Conservation (phyloP, 768 basidiomycete genomes). For the Boletus rubescentipes region DNA sequence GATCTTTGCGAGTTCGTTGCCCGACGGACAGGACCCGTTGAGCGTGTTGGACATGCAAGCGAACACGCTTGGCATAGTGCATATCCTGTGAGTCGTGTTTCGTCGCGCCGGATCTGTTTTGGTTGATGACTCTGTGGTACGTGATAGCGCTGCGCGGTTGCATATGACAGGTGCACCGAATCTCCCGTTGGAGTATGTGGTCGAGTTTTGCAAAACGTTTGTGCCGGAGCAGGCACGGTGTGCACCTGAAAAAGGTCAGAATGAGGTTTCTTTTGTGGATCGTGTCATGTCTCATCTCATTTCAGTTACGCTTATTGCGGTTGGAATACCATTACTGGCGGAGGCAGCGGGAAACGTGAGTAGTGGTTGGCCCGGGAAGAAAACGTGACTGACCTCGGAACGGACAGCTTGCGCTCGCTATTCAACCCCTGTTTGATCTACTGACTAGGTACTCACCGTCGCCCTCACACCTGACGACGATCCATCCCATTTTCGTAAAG, state of each 20-base stretch:
- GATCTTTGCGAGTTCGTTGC: constrained; percentile 51
- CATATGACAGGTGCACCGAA: constrained; percentile 35
- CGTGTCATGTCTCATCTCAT: constrained; percentile 2
- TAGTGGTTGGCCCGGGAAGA: background rate
- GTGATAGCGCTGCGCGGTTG: constrained; percentile 58
- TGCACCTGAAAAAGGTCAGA: constrained; percentile 67
- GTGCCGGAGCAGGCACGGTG: constrained; percentile 59
- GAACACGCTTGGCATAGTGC: constrained; percentile 66
- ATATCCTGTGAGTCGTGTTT: constrained; percentile 60
- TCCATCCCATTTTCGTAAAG: constrained; percentile 68
- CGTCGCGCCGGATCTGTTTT: background rate
- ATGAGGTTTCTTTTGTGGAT: background rate
- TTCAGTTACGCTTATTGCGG: constrained; percentile 66
- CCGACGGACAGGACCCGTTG: constrained; percentile 69
- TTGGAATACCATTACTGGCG: constrained; percentile 55
- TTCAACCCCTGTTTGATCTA: constrained; percentile 60
- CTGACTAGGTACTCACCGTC: constrained; percentile 61
- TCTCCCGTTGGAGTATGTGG: constrained; percentile 45
- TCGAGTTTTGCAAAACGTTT: constrained; percentile 63
- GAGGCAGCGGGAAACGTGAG: constrained; percentile 52
- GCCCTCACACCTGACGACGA: constrained; percentile 58
- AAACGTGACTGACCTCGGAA: constrained; percentile 21
- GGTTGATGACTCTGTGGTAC: background rate
- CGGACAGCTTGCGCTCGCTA: constrained; percentile 42
- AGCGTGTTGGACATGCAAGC: constrained; percentile 49